phyloP scores from a whole-genome alignment of 768 basidiomycete species.

The Boletus coccyginus region DNA sequence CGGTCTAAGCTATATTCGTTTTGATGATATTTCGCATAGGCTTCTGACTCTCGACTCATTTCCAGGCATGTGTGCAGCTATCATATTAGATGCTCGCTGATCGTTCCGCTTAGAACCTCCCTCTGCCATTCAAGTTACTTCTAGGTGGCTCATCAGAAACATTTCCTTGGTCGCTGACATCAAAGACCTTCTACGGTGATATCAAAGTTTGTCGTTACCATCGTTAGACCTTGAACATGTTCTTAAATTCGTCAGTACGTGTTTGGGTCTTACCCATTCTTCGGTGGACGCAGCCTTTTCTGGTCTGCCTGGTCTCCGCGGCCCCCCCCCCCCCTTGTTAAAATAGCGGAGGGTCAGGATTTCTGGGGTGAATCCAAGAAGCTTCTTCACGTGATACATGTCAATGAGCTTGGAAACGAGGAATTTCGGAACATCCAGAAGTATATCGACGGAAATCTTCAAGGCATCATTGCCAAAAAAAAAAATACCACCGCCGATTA shows the following conservation, averaged over 20 bases:
- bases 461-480: background rate
- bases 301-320: conserved; percentile 20
- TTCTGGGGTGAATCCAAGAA: conserved; percentile 1
- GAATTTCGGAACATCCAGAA: conserved; percentile 4
- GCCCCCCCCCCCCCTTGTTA: conserved; percentile 4
- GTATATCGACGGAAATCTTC: background rate
- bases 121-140: conserved; percentile 6
- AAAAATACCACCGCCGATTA: background rate
- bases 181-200: no score
- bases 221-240: no score
- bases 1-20: background rate
- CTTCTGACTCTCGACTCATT: conserved; percentile 9
- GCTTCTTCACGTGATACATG: conserved; percentile 2
- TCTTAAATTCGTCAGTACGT: conserved; percentile 4
- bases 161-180: conserved; percentile 4
- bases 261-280: conserved; percentile 13
- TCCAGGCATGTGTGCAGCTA: background rate
- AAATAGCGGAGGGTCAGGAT: background rate
- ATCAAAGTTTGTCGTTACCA: background rate
- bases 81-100: background rate
- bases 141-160: conserved; percentile 1
- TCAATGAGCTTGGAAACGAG: background rate
- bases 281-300: conserved; percentile 17
- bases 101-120: background rate
- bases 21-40: background rate